Conservation (phyloP, 2,329 filamentous ascomycete genomes). For the Aspergillus clavatus region DNA sequence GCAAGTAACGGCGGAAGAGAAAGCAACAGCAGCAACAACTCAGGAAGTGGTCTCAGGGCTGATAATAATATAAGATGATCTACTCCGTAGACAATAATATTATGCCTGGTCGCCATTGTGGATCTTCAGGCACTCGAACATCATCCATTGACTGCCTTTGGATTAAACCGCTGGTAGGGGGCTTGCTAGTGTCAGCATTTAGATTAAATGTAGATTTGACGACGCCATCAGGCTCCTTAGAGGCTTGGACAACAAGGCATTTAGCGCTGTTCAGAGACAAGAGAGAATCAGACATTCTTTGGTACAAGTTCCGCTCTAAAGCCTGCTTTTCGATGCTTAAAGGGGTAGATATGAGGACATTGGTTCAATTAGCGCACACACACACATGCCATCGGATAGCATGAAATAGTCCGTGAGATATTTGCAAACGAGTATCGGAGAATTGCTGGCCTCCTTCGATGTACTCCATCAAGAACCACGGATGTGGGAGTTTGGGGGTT, state of each 20-base stretch:
- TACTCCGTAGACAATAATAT: conserved; percentile 8
- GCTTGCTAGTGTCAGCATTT: conserved; percentile 11
- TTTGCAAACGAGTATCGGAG: no score
- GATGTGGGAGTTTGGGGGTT: background rate
- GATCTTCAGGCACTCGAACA: conserved; percentile 12
- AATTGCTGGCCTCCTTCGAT: no score
- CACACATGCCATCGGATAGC: no score
- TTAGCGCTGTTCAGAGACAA: conserved; percentile 5
- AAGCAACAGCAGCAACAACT: conserved; percentile 9
- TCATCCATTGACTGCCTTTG: conserved; percentile 7
- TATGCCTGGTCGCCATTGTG: conserved; percentile 11
- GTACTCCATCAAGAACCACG: background rate
- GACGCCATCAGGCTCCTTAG: conserved; percentile 10
- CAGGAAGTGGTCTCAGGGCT: conserved; percentile 9
- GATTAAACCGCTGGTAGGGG: conserved; percentile 12
- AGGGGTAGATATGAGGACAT: background rate
- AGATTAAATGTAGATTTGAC: conserved; percentile 14
- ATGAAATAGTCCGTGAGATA: no score
- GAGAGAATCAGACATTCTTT: background rate
- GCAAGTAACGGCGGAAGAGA: conserved; percentile 7
- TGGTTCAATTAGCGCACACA: background rate
- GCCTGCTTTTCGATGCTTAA: no score
- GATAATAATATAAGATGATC: conserved; percentile 3
- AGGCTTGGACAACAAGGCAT: conserved; percentile 7
- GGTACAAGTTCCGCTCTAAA: background rate